A percentile compares a stretch with the other conserved stretches of the same genome.
These are phyloP conservation scores for Astrothelium macrocarpum DNA, from an alignment of 495 filamentous ascomycete species.

Conservation along the genomic window DNA sequence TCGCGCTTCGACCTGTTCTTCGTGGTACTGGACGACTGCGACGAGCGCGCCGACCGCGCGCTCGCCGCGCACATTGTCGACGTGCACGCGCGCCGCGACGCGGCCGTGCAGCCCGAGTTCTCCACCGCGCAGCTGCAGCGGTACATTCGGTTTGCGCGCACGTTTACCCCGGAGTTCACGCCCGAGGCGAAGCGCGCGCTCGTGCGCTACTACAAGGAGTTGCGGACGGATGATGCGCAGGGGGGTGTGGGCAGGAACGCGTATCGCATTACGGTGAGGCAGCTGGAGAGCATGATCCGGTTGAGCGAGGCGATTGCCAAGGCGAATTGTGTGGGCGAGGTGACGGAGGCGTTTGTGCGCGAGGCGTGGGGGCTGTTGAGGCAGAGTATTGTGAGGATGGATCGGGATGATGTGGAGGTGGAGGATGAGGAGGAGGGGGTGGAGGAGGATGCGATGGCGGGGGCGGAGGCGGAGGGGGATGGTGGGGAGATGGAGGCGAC, in stretches of 20 bases:
- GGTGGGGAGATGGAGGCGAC: slow-evolving; percentile 28
- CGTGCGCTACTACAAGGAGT: slow-evolving; percentile 92
- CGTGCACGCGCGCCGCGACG: slow-evolving; percentile 85
- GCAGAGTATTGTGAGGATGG: slow-evolving; percentile 93
- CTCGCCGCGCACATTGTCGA: slow-evolving; percentile 90
- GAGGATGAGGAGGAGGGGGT: slow-evolving; percentile 60
- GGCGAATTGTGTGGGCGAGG: slow-evolving; percentile 89
- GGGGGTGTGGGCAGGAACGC: slow-evolving; percentile 85
- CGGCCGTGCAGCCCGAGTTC: slow-evolving; percentile 82
- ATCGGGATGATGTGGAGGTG: slow-evolving; percentile 95
- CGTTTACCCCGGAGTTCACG: slow-evolving; percentile 88
- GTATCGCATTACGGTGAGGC: slow-evolving; percentile 93
- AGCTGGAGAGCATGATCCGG: slow-evolving; percentile 91
- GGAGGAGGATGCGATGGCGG: slow-evolving; percentile 29
- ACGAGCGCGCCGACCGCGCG: slow-evolving; percentile 80
- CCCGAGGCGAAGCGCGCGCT: slow-evolving; percentile 75
- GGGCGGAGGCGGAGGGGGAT: slow-evolving; percentile 37
- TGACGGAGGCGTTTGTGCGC: slow-evolving; percentile 71
- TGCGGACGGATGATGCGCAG: slow-evolving; percentile 87
- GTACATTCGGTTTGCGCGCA: slow-evolving; percentile 92
- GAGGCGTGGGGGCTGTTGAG: slow-evolving; percentile 84
- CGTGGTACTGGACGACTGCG: slow-evolving; percentile 94
- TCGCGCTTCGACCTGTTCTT: slow-evolving; percentile 98
- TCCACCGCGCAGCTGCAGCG: slow-evolving; percentile 94
- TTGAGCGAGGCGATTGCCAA: slow-evolving; percentile 94